Evolutionary conservation across 805 yeast species (phyloP).

Genomic region (Metschnikowia koreensis): DNA sequence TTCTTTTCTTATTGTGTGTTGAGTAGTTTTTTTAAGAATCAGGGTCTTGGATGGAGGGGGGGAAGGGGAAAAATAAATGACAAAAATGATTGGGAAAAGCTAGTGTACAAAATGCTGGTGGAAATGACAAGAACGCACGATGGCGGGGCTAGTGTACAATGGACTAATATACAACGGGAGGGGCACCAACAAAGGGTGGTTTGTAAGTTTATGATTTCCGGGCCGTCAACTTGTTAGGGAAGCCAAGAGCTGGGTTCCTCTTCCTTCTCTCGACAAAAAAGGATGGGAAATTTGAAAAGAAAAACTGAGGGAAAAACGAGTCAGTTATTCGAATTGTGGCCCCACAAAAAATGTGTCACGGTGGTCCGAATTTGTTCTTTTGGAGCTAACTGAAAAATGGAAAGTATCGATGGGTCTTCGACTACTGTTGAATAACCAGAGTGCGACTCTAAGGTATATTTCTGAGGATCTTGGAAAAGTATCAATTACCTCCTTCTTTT

Average conservation of each 20-base stretch:
- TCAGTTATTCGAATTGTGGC: background rate
- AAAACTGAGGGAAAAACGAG: background rate
- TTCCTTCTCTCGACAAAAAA: too few species aligned
- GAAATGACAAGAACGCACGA: background rate
- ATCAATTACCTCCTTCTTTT: too few species aligned
- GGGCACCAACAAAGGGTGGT: constrained; percentile 3
- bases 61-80: background rate
- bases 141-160: constrained; percentile 14
- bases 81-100: constrained; percentile 1
- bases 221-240: background rate
- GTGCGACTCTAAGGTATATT: background rate
- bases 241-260: background rate
- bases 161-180: constrained; percentile 15
- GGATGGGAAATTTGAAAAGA: background rate
- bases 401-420: background rate
- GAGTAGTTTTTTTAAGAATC: too few species aligned
- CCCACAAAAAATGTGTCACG: too few species aligned
- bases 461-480: background rate
- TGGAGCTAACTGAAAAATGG: background rate
- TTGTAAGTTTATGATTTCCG: background rate
- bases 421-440: background rate
- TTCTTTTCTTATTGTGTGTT: background rate
- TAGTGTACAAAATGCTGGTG: constrained; percentile 1
- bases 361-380: too few species aligned
- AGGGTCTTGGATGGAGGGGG: background rate